Base-by-base conservation (phyloP, 306 rosid species). In the Dalbergia oliveri region DNA sequence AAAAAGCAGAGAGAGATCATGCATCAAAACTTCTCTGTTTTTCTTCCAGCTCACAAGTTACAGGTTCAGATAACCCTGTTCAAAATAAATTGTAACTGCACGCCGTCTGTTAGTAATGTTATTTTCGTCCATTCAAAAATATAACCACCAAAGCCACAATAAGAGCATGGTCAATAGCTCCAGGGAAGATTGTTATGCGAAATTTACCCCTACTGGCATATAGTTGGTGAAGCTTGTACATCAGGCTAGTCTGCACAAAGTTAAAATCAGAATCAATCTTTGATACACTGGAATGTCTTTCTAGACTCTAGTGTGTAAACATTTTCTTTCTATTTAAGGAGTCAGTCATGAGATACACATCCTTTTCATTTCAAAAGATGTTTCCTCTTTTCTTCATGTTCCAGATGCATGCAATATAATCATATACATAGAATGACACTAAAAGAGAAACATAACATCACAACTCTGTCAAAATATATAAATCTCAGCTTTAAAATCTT, bases 141-240 rank as follows among this genome's bases (percentile, higher is more conserved):
- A 91, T 88, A 51, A 94, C 90, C 81, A 86, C 78, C 87, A 90
- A 75, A 79, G 97, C 90, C 2, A 86, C 94, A 75, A 87, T 47
- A 54, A 90, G 68, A 53, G 88, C 85, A 78, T 68, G 91, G 65
- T 89, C 92, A 45, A 82, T 33, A 31, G 86, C 71, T 62, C 89
- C 91, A 3, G 98, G 97, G 75, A 86, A 90, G 11, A 91, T 87
- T 15, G 98, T 94, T 49, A 94, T 69, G 56, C 95, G 89, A 87
- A 94, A 94, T 82, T 86, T 91, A 70, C 89, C 83, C 82, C 98
- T 90, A 74, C 89, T 72, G 4, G 79, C 91, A 67, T 69, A 76
- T 79, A 89, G 63, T 87, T 91, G 90, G 79, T 84, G 82, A 81
- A 94, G 92, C 86, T 92, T 92, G 86, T 94, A 81, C 98, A 91